A percentile compares a stretch with the other conserved stretches of the same genome.
Conservation (phyloP, 139 green algal genomes). For the Micractinium conductrix region DNA sequence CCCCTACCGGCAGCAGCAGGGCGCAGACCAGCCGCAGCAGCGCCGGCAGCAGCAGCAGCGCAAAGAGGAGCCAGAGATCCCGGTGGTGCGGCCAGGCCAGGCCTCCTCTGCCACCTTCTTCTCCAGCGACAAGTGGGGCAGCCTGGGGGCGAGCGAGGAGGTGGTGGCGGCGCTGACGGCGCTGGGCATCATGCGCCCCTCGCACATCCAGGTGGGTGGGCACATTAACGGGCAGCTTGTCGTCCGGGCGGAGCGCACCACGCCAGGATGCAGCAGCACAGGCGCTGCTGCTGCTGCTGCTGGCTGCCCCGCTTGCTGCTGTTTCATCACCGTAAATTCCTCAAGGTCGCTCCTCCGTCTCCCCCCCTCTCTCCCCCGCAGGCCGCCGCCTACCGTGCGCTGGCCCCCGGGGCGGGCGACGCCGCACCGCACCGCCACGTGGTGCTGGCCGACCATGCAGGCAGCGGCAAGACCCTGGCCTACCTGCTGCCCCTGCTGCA, state of each 20-base stretch:
- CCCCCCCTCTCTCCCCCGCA: conserved; percentile 13
- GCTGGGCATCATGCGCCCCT: conserved; percentile 72
- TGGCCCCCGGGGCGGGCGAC: background rate
- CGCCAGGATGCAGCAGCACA: no score
- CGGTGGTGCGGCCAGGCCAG: conserved; percentile 32
- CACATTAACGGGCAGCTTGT: no score
- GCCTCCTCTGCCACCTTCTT: conserved; percentile 60
- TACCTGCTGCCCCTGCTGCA: conserved; percentile 89
- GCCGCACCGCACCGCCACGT: conserved; percentile 41
- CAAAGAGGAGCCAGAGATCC: conserved; percentile 29
- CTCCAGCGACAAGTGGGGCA: conserved; percentile 45
- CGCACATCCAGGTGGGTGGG: conserved; percentile 74
- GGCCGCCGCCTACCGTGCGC: conserved; percentile 41
- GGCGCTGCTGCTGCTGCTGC: background rate
- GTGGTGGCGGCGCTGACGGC: conserved; percentile 58
- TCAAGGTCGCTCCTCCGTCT: background rate
- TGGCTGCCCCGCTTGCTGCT: background rate
- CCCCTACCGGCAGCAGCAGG: background rate
- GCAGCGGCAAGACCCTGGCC: conserved; percentile 92
- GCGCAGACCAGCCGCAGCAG: background rate
- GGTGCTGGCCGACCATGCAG: conserved; percentile 84
- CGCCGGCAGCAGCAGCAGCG: background rate
- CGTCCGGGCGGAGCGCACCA: no score
- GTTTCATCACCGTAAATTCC: background rate
- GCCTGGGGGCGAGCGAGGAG: conserved; percentile 51